Evolutionary conservation across 257 asterid species (phyloP), one percentile per base, ranked within the genome.

Genomic region (Solanum sejunctum): DNA sequence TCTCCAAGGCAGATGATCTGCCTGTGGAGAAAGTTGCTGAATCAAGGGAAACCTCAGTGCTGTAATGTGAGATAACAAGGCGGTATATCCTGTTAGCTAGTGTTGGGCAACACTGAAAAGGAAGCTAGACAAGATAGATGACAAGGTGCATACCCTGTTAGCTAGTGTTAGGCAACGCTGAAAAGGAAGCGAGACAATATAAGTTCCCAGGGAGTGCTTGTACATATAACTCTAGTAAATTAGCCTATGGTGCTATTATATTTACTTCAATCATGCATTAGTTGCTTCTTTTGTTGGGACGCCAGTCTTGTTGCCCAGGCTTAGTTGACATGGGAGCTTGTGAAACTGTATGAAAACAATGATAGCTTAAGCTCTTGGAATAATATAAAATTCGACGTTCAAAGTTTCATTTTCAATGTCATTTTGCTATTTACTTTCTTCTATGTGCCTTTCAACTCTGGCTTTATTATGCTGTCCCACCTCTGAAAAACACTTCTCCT

Each of bases 1-100:
- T 96, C 99, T 85, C 99, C 99, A 0, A 92, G 94, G 87, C 98
- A 94, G 87, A 93, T 96, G 98, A 92, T 89, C n/a, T 96, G 99
- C 92, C 89, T 96, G 83, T 96, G 99, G 99, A 89, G 85, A 72
- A 96, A 94, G 87, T 80, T 93, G 89, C 91, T 84, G 83, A 86
- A 69, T 63, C 93, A 70, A 51, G 93, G 94, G 36, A 89, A 87
- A 87, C 93, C 99, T 47, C 89, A 67, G 23, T 96, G 99, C 92
- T 96, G 99, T 90, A 93, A 94, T 87, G 92, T 91, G 94, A 93
- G 96, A 89, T 96, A 93, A 96, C 88, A 20, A 71, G 41, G 56
- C 49, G 16, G 16, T 32, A n/a, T 43, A 4, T 75, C 61, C 45
- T 43, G 20, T 82, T 82, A 60, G 61, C 28, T 60, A 63, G 45